Evolutionary conservation across 2,329 filamentous ascomycete genomes (phyloP), one percentile per base, ranked within the genome.

Genomic region (Thielaviopsis punctulata): DNA sequence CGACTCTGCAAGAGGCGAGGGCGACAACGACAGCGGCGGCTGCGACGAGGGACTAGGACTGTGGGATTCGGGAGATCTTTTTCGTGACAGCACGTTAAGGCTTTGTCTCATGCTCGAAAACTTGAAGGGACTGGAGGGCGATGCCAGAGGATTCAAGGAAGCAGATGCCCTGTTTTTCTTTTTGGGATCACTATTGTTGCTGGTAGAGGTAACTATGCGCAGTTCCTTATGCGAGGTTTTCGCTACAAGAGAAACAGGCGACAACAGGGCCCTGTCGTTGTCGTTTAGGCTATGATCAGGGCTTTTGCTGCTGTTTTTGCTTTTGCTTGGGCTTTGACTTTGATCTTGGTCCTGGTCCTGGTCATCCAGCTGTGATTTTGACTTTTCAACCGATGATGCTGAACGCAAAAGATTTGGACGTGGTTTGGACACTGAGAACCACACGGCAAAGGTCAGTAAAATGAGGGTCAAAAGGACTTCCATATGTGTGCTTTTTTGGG

Each of bases 111-210:
- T 66, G 61, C 63, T 68, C 62, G 36, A 41, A 41, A 41, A 41
- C 36, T 68, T 69, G 59, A 66, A 60, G 48, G 63, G 59, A 62
- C 65, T 65, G 53, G 63, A 61, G 25, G 68, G 66, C 59, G 66
- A 66, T 51, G 64, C 63, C 44, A 41, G 36, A 3, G 36, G 36
- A 41, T 41, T 41, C 18, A n/a, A n/a, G n/a, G 36, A 41, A 18
- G n/a, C 19, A 41, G 36, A 41, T 41, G n/a, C 36, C 36, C 36
- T 41, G 36, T 41, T 41, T 41, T 41, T 41, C 36, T 41, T 41
- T 41, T 41, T 41, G n/a, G 36, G 36, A 41, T 41, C 36, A 27
- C 25, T 27, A 10, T 27, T 27, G 25, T 27, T 10, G 25, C 25
- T 27, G 36, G 18, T 41, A 18, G 15, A 18, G n/a, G 25, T 27